Percentiles rank a stretch among this genome's conserved stretches.
Conservation (phyloP, 768 basidiomycete genomes). For the Cubamyces lactineus region DNA sequence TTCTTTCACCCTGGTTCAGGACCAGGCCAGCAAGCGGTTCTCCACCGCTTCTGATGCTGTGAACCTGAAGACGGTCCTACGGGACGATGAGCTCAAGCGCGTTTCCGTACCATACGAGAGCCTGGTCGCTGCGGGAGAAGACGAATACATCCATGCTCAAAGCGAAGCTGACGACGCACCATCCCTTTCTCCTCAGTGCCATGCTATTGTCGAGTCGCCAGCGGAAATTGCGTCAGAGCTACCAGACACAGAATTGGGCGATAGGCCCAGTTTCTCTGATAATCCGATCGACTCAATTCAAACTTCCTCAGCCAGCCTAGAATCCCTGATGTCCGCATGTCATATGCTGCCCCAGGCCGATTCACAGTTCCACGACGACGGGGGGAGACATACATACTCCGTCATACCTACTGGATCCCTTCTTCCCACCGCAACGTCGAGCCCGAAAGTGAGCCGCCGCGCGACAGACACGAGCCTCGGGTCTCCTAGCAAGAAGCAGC, state of each 20-base stretch:
- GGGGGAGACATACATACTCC: not conserved
- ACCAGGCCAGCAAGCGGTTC: conserved; percentile 7
- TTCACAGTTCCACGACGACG: too few species aligned
- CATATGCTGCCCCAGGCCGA: not conserved
- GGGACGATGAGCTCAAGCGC: not conserved
- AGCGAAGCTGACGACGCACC: not conserved
- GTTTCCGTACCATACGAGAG: too few species aligned
- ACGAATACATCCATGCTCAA: not conserved
- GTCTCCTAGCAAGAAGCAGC: not conserved
- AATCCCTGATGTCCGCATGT: conserved; percentile 6
- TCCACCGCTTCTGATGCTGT: not conserved
- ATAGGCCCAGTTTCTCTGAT: not conserved
- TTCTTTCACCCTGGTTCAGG: conserved; percentile 18
- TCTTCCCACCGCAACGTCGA: not conserved
- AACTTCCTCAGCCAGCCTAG: conserved; percentile 1
- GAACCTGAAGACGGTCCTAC: too few species aligned
- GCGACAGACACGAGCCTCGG: not conserved
- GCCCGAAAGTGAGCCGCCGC: not conserved
- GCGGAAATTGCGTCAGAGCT: too few species aligned
- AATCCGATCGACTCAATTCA: not conserved
- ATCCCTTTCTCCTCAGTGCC: too few species aligned
- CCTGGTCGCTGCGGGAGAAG: not conserved
- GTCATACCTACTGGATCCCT: not conserved
- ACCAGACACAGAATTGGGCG: too few species aligned
- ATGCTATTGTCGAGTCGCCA: too few species aligned